Conservation (phyloP, 2,329 filamentous ascomycete genomes). For the Sporothrix pallida region DNA sequence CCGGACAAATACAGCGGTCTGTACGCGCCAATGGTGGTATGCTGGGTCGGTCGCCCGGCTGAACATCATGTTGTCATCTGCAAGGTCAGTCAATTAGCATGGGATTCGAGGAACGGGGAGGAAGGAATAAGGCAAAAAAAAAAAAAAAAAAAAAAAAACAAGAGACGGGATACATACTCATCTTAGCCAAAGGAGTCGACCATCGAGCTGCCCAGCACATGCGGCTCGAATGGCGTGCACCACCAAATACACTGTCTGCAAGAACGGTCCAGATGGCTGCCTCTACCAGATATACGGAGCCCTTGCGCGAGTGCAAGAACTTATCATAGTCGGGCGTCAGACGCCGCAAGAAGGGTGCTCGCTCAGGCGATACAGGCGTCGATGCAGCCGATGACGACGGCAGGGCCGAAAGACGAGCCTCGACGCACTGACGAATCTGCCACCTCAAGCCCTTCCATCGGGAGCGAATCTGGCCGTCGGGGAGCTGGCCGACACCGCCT, state of each 20-base stretch:
- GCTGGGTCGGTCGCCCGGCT: conserved; percentile 23
- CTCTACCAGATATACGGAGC: conserved; percentile 26
- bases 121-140: too few relatives aligned
- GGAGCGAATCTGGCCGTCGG: conserved; percentile 28
- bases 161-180: conserved; percentile 21
- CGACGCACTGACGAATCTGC: conserved; percentile 33
- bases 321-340: conserved; percentile 27
- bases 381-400: conserved; percentile 4
- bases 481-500: conserved; percentile 21
- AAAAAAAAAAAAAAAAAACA: too few relatives aligned
- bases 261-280: conserved; percentile 34
- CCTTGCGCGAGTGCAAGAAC: conserved; percentile 21
- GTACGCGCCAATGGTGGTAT: conserved; percentile 35
- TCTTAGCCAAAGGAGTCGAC: conserved; percentile 6
- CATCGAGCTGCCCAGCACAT: conserved; percentile 34
- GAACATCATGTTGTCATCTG: conserved; percentile 30
- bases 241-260: conserved; percentile 31
- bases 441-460: conserved; percentile 32
- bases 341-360: conserved; percentile 22
- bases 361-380: neutral
- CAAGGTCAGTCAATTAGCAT: neutral
- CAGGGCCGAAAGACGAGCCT: conserved; percentile 8
- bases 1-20: conserved; percentile 31
- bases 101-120: too few relatives aligned
- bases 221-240: conserved; percentile 29